Evolutionary conservation across 2,329 filamentous ascomycete genomes (phyloP), one percentile per base, ranked within the genome.

Genomic region (Arthroderma sp.): DNA sequence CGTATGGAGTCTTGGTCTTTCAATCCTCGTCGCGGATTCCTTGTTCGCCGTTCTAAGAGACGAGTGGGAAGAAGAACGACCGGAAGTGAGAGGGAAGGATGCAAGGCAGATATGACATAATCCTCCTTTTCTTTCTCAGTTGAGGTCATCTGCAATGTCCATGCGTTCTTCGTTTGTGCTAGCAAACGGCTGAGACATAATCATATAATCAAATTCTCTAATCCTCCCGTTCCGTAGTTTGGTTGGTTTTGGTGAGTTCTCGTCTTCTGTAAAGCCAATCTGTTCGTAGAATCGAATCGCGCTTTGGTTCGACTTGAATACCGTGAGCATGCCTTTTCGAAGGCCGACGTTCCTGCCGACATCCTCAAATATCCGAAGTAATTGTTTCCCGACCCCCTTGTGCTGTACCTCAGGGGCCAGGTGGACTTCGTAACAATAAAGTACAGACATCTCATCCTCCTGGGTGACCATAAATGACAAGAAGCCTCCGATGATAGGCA

Each of bases 1-100:
- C n/a, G 93, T 98, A 0, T 98, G 93, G 93, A 95, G 89, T 68
- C 71, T 98, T 23, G 93, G 89, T 0, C 79, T 95, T 64, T 91
- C 90, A 38, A 78, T 98, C 61, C 75, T 98, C 31, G 81, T 97
- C 5, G 89, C 88, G 9, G 93, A 98, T 69, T 79, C 89, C 56
- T 78, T 95, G 1, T 97, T 94, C 73, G 90, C 93, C 0, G 83
- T 91, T 4, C 75, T 98, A 60, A 78, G 93, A 59, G 93, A 98
- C 66, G 93, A 98, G 71, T 90, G 90, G 85, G 93, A 98, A 71
- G 81, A 88, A 4, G 89, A 96, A 67, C 77, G 91, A 62, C 93
- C 93, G 0, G 91, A 95, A 65, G 86, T 93, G 80, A 84, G 81
- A 59, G 93, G 90, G 54, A 91, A 91, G 72, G 88, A 95, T 62